Evolutionary conservation across 1,284 basidiomycete species (phyloP).

Genomic region (Sporisorium exsertum): DNA sequence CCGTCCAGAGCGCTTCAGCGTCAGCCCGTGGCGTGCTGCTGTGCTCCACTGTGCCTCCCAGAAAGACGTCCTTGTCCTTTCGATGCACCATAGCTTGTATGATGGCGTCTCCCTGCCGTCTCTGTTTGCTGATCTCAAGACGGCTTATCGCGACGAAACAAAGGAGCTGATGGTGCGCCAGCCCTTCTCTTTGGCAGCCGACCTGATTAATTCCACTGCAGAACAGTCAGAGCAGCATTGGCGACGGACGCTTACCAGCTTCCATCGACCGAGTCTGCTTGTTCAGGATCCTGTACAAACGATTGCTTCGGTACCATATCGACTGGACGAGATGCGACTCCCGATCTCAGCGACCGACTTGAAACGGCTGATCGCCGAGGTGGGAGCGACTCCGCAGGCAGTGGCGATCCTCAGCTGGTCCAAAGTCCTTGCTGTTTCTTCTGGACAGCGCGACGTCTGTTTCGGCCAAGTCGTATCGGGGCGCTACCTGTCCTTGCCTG

Average conservation of each 20-base stretch:
- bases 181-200: constrained; percentile 6
- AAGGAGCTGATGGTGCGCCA: background rate
- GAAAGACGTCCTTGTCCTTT: constrained; percentile 10
- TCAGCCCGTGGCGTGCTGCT: constrained; percentile 15
- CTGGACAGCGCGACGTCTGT: constrained; percentile 23
- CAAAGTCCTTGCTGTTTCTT: constrained; percentile 13
- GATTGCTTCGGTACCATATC: background rate
- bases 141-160: constrained; percentile 4
- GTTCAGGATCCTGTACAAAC: too few species aligned
- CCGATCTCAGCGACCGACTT: background rate
- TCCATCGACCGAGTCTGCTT: constrained; percentile 5
- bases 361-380: constrained; percentile 6
- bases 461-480: constrained; percentile 26
- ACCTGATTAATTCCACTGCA: constrained; percentile 4
- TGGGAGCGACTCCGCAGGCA: constrained; percentile 15
- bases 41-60: constrained; percentile 7
- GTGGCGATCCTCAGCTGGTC: constrained; percentile 14
- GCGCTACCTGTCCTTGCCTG: constrained; percentile 13
- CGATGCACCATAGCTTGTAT: constrained; percentile 28
- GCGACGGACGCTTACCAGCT: background rate
- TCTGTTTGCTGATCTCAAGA: constrained; percentile 14
- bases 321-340: constrained; percentile 2
- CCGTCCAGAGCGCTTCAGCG: constrained; percentile 5
- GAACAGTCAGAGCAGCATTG: constrained; percentile 8
- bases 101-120: constrained; percentile 23